Evolutionary conservation across 306 rosid species (phyloP), one percentile per base, ranked within the genome.

Genomic region (Citrullus colocynthis): DNA sequence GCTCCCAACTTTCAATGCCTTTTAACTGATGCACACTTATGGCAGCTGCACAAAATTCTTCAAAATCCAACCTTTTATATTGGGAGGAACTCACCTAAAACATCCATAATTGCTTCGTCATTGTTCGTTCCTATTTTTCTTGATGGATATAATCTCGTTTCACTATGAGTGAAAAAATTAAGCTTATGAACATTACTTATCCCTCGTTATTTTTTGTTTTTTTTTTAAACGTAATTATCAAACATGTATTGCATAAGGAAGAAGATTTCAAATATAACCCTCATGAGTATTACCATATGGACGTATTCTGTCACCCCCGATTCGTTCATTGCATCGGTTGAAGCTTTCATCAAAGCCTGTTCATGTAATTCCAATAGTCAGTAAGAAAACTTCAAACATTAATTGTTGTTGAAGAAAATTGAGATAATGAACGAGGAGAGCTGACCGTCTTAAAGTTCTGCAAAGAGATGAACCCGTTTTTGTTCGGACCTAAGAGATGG

Each of bases 11-110:
- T 66, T 87, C 93, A 88, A 82, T 82, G 75, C 92, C 97, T 83
- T 91, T 95, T 62, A 93, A 85, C 83, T 91, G 97, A 86, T 91
- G 93, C 59, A 93, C 93, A 80, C 98, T 89, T 79, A 86, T 78
- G 62, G 97, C 92, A 65, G 97, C 93, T 75, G 93, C 92, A 79
- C 98, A 89, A 76, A 93, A 93, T 81, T 91, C 98, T 88, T 93
- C 96, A 79, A 93, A 93, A 81, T 93, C 92, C 80, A 93, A 41
- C 80, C 86, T 91, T 79, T 90, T 87, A 82, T 93, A 93, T 57
- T 88, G 96, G 59, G 87, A 84, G 56, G 97, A 89, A 79, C 96
- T 87, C 81, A 93, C 78, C 98, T 93, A 90, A 79, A 84, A 87
- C 63, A 56, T 49, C 39, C 36, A 66, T 61, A 41, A 63, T 64